Percentiles rank a stretch among this genome's conserved stretches.
phyloP scores from a whole-genome alignment of 768 basidiomycete genomes.

The Boletus sp. region DNA sequence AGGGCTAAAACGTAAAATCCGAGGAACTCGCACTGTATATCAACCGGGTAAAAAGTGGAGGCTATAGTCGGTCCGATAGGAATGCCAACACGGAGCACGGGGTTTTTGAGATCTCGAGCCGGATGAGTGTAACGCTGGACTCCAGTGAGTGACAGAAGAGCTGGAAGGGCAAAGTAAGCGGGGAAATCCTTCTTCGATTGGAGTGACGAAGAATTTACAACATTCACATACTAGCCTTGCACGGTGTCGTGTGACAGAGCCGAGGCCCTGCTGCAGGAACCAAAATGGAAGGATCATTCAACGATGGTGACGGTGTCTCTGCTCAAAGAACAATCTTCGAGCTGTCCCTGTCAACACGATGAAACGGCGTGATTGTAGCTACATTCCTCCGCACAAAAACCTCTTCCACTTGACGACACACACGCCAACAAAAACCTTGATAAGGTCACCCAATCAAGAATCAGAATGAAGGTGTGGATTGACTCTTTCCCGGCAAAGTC shows the following conservation, averaged over 20 bases:
- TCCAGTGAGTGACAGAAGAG: neutral
- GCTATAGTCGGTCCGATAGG: neutral
- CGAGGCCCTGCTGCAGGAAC: no score
- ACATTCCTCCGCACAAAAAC: slow-evolving; percentile 6
- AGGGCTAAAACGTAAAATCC: neutral
- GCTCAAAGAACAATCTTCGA: neutral
- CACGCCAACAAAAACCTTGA: neutral
- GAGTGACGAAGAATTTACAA: no score
- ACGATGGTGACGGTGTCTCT: neutral
- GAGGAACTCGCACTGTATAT: neutral
- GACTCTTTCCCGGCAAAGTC: neutral
- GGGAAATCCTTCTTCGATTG: neutral
- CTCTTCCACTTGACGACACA: neutral
- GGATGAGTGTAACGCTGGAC: neutral
- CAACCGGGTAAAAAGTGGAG: neutral
- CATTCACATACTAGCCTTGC: neutral
- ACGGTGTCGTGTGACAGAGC: neutral
- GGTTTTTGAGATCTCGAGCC: neutral
- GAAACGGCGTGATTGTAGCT: neutral
- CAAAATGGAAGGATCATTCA: no score
- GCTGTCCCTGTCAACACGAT: neutral
- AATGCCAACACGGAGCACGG: neutral
- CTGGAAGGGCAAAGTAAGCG: neutral
- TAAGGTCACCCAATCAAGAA: neutral
- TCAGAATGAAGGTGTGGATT: neutral